phyloP scores from a whole-genome alignment of 257 asterid genomes.

The Solanum microdontum region DNA sequence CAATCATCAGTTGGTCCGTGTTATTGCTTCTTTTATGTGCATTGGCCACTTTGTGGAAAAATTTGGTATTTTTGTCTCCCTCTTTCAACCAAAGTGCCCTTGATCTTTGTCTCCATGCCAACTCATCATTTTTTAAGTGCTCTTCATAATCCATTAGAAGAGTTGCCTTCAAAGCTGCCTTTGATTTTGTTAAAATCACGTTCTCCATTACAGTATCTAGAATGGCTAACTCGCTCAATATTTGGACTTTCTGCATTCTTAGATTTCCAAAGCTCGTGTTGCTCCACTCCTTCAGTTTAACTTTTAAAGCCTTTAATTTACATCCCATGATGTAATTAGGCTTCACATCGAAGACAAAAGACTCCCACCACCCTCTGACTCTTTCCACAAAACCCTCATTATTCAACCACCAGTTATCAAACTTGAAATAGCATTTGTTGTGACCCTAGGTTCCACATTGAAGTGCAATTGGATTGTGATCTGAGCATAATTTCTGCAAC shows the following conservation, averaged over 20 bases:
- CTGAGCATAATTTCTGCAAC: too few species aligned
- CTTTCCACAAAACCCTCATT: too few species aligned
- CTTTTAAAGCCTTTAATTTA: too few species aligned
- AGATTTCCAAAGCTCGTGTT: not conserved
- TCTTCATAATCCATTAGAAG: not conserved
- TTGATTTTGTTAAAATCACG: not conserved
- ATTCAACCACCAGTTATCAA: too few species aligned
- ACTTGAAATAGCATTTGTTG: too few species aligned
- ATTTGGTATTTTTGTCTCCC: not conserved
- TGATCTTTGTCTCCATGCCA: not conserved
- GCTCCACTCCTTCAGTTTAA: too few species aligned
- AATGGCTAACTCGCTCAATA: not conserved
- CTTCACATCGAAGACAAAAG: too few species aligned
- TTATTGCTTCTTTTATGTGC: not conserved
- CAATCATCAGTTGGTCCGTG: not conserved
- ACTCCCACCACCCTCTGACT: too few species aligned
- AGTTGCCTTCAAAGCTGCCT: not conserved
- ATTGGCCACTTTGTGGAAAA: not conserved
- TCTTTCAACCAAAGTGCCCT: not conserved
- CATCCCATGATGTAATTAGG: too few species aligned
- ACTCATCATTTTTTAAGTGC: not conserved
- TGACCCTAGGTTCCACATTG: too few species aligned
- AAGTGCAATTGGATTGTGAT: too few species aligned
- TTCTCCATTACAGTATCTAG: not conserved
- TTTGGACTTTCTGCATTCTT: not conserved